Base-by-base conservation (phyloP, 2,329 filamentous ascomycete genomes). In the Berkeleyomyces rouxiae region DNA sequence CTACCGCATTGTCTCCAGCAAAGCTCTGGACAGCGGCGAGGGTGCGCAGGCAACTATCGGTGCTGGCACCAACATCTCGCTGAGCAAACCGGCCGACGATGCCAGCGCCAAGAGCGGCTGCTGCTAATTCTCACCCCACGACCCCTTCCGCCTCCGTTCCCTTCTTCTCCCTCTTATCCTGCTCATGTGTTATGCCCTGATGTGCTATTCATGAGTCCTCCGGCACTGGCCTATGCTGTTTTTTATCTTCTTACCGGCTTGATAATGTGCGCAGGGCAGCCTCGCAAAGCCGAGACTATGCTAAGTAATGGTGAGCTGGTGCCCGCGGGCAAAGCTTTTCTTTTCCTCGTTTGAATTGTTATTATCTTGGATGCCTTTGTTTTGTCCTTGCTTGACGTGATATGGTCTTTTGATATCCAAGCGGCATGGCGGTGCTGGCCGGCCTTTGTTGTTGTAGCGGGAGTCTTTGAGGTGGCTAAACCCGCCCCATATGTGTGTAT, bases 1-100 rank as follows among this genome's bases (percentile, higher is more conserved):
- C 78, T 99, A 97, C 82, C 88, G 91, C 72, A 99, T 99, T 70
- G 93, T 99, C 67, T 97, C 92, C 63, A 93, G 88, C 82, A 97
- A 97, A 82, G 90, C 90, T 49, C 84, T 97, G 70, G 92, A 96
- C 73, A 88, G 87, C 71, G 90, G 88, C 71, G 91, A 96, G 70
- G 82, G 84, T 66, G 81, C 86, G 67, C 87, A 89, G 73, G 86
- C 87, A 71, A 86, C 87, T 68, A 87, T 93, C 70, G 85, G 84
- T 68, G 83, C 87, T 68, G 87, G 89, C 70, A 86, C 84, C 70
- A 90, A 88, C 73, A 88, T 97, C 71, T 86, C 90, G 67, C 86
- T 96, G 70, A 92, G 84, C 81, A 90, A 92, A 77, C 84, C 89
- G 60, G 83, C 87, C 68, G 88, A 93, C 69, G 82, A 89, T 70